Evolutionary conservation across 176 grass and related monocot species (phyloP).

Genomic region (Bothriochloa decipiens): DNA sequence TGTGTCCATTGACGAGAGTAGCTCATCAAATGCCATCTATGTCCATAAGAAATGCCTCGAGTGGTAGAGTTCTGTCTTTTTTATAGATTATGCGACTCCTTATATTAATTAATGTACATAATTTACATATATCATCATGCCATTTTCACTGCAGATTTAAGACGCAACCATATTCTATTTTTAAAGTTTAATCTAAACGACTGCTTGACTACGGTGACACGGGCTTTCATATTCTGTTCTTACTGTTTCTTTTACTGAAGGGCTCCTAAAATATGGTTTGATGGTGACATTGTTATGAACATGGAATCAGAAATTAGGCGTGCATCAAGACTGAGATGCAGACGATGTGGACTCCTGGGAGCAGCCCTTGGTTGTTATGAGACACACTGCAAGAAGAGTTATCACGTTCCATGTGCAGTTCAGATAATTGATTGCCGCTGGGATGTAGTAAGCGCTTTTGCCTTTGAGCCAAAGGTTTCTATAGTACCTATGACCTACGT

Average conservation of each 20-base stretch:
- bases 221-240: neutral
- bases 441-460: constrained; percentile 55
- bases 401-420: constrained; percentile 61
- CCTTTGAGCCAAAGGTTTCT: neutral
- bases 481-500: no score
- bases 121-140: no score
- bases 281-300: constrained; percentile 48
- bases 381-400: constrained; percentile 23
- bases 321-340: constrained; percentile 52
- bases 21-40: no score
- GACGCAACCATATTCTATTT: neutral
- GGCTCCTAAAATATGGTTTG: constrained; percentile 51
- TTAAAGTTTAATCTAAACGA: constrained; percentile 19
- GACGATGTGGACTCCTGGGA: constrained; percentile 55
- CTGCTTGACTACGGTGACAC: neutral
- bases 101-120: no score
- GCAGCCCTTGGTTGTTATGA: constrained; percentile 62
- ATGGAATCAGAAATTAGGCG: constrained; percentile 65
- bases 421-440: constrained; percentile 14
- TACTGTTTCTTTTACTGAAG: constrained; percentile 44
- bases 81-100: no score
- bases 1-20: no score
- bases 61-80: no score
- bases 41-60: no score
- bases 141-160: constrained; percentile 5